A percentile compares a stretch with the other conserved stretches of the same genome.
Evolutionary conservation across 1,284 basidiomycete genomes (phyloP).

Genomic region (Ganoderma leucocontextum): DNA sequence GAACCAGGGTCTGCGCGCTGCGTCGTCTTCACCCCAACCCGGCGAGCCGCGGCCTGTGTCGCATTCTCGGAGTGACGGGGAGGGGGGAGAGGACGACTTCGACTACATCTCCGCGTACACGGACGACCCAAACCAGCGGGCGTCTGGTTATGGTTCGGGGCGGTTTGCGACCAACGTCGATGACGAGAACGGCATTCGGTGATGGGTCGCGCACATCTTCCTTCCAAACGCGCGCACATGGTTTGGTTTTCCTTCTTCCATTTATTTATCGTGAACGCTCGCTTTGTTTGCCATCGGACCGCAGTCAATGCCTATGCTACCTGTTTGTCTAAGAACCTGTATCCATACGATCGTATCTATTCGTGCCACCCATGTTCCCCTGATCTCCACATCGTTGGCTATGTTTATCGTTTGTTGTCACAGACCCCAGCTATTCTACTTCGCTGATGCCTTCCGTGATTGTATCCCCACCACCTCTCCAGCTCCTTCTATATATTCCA

Average conservation of each 20-base stretch:
- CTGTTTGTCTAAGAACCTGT: neutral
- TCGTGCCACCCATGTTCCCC: neutral
- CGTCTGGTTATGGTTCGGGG: constrained; percentile 25
- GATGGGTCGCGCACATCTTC: neutral
- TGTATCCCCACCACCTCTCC: neutral
- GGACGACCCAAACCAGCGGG: constrained; percentile 17
- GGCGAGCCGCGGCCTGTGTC: constrained; percentile 12
- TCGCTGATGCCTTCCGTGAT: neutral
- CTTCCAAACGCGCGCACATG: neutral
- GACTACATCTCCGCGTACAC: constrained; percentile 66
- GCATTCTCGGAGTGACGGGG: constrained; percentile 1
- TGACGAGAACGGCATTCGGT: constrained; percentile 22
- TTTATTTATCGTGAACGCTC: neutral
- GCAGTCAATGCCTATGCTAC: neutral
- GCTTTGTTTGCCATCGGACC: neutral
- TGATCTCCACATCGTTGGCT: neutral
- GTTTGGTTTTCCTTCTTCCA: neutral
- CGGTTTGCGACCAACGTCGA: constrained; percentile 27
- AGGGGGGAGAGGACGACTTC: constrained; percentile 58
- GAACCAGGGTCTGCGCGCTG: constrained; percentile 26
- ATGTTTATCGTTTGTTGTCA: neutral
- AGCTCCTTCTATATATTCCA: neutral
- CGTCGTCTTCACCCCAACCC: constrained; percentile 27
- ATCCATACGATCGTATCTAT: constrained; percentile 17
- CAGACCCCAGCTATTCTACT: neutral